Percentiles rank a stretch among this genome's conserved stretches.
These are phyloP conservation scores for Colletotrichum spinosum DNA, from an alignment of 2,329 filamentous ascomycete species.

Conservation along the genomic window DNA sequence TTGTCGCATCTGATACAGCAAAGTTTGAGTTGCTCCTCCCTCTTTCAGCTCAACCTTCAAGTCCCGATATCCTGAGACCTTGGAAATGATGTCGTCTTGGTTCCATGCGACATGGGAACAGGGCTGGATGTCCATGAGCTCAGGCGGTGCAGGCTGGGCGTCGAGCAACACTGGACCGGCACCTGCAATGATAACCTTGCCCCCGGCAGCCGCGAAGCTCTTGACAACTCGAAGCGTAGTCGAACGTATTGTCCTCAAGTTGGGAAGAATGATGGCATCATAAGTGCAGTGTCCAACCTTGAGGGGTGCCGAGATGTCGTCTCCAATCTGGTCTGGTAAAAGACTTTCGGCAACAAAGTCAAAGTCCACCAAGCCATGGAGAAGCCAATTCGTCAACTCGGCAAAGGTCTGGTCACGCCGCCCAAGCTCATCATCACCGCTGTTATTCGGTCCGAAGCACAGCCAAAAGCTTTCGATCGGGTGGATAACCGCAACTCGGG, in stretches of 20 bases:
- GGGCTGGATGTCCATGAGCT: constrained; percentile 3
- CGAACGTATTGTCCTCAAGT: constrained; percentile 46
- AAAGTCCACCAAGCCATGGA: constrained; percentile 44
- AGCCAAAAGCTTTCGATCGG: constrained; percentile 50
- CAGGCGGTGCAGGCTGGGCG: constrained; percentile 3
- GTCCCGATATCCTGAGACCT: constrained; percentile 2
- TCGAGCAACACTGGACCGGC: constrained; percentile 3
- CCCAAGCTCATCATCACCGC: constrained; percentile 41
- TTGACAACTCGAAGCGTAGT: constrained; percentile 42
- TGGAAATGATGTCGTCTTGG: neutral
- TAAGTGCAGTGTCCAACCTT: constrained; percentile 45
- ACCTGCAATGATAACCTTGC: constrained; percentile 26
- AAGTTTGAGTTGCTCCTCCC: constrained; percentile 28
- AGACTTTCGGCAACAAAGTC: constrained; percentile 48
- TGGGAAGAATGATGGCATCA: constrained; percentile 45
- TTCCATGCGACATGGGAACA: constrained; percentile 7
- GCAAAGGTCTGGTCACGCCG: constrained; percentile 43
- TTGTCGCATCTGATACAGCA: constrained; percentile 47
- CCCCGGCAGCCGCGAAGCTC: constrained; percentile 38
- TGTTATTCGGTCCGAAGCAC: constrained; percentile 44
- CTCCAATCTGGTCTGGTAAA: constrained; percentile 40
- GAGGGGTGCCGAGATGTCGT: constrained; percentile 29
- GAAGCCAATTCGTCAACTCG: constrained; percentile 36
- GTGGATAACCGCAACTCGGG: constrained; percentile 46
- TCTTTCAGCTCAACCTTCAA: constrained; percentile 5